Evolutionary conservation across 208 protist species (phyloP).

Genomic region (Sergeia podlipaevii): DNA sequence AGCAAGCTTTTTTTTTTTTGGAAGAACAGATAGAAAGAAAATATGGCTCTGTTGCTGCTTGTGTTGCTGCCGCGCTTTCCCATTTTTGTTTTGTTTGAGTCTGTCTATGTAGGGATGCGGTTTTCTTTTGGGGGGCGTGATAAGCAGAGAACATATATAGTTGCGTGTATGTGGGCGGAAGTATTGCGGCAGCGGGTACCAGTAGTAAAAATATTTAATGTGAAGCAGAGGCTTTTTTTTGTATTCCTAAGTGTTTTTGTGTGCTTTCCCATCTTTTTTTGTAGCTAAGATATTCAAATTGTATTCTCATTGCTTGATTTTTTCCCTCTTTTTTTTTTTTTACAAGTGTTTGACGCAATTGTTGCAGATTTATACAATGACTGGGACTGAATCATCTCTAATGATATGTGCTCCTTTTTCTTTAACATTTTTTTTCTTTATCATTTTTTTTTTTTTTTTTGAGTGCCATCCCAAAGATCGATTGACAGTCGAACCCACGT

Average conservation of each 20-base stretch:
- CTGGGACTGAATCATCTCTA: background rate
- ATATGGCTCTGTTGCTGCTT: background rate
- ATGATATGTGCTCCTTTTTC: constrained; percentile 1
- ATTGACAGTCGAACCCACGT: background rate
- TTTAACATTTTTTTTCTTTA: constrained; percentile 3
- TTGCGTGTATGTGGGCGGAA: background rate
- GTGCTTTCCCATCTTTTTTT: no score
- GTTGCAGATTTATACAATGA: background rate
- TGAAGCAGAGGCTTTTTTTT: no score
- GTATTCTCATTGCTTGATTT: no score
- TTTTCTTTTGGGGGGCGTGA: no score
- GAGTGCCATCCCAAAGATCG: background rate
- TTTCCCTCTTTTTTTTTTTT: constrained; percentile 27
- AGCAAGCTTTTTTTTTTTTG: no score
- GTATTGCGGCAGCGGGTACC: no score
- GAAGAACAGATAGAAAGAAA: background rate
- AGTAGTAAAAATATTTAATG: constrained; percentile 6
- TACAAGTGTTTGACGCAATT: background rate
- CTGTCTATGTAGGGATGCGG: no score
- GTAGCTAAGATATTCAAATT: no score
- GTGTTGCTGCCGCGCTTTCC: constrained; percentile 2
- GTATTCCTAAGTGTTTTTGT: no score
- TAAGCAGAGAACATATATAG: no score
- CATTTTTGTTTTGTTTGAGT: no score
- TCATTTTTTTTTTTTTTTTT: constrained; percentile 9